Percentiles rank a stretch among this genome's conserved stretches.
Evolutionary conservation across 2,329 filamentous ascomycete genomes (phyloP).

Genomic region (Microcyclosporella mali): DNA sequence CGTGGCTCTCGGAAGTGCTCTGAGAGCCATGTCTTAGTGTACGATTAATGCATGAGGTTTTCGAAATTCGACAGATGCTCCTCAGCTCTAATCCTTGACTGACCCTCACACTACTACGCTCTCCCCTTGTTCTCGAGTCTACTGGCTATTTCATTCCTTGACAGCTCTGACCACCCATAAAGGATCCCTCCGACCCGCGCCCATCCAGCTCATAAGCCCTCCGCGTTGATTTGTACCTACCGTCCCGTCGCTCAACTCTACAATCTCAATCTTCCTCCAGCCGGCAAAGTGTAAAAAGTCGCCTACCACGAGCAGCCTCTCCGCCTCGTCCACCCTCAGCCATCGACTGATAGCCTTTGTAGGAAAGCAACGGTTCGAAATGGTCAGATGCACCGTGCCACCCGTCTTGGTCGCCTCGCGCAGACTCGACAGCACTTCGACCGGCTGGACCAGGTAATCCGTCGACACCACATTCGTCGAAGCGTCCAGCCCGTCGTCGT

Average conservation of each 20-base stretch:
- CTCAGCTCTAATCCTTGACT: too few relatives aligned
- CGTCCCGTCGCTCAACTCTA: conserved; percentile 43
- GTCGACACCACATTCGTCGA: conserved; percentile 48
- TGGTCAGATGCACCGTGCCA: conserved; percentile 45
- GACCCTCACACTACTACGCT: too few relatives aligned
- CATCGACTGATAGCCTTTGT: conserved; percentile 48
- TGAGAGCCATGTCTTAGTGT: background rate
- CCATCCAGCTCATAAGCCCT: conserved; percentile 29
- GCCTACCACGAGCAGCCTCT: conserved; percentile 46
- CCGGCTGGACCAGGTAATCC: conserved; percentile 46
- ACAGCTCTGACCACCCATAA: conserved; percentile 40
- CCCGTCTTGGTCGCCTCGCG: conserved; percentile 36
- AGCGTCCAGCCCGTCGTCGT: conserved; percentile 35
- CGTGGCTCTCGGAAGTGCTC: conserved; percentile 1
- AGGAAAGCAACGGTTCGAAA: conserved; percentile 50
- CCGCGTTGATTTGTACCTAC: conserved; percentile 15
- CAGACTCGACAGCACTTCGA: conserved; percentile 41
- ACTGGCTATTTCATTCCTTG: conserved; percentile 14
- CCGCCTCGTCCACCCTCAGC: conserved; percentile 41
- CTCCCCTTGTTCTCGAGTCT: background rate
- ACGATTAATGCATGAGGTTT: background rate
- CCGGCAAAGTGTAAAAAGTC: conserved; percentile 48
- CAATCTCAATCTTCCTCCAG: conserved; percentile 49
- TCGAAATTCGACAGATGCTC: too few relatives aligned
- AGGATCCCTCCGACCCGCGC: conserved; percentile 35